Base-by-base conservation (phyloP, 305 asterid genomes). In the Fraxinus floribunda region DNA sequence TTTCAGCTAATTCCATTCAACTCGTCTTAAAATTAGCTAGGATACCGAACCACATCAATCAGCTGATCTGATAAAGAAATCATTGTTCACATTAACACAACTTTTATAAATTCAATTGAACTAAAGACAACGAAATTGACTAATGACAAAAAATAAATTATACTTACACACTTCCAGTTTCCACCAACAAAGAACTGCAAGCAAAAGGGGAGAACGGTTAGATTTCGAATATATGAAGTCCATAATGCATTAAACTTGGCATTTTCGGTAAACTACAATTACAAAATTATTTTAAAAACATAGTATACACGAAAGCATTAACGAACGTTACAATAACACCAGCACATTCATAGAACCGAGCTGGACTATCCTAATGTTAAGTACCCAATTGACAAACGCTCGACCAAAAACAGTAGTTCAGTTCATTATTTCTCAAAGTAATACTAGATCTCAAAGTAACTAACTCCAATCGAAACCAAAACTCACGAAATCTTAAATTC, bases 111-210 rank as follows among this genome's bases (percentile, higher is more conserved):
- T 10, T 29, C 20, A 79, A 73, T 20, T 15, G 30, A 77, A 73
- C 75, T 15, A 15, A 49, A 73, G 5, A 52, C 30, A 49, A 26
- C 41, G 38, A 68, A 57, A 11, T 52, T 41, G 44, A 60, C 4
- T 49, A 52, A 76, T 15, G 18, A 74, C 35, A 52, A 60, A 72
- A 49, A 49, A 60, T 46, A 41, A 60, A 68, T 24, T 62, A 78
- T 88, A 92, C 98, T 94, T 91, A 92, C 98, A 87, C 98, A 94
- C 83, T 94, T 94, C 97, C 98, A 94, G 81, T 94, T 94, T 77
- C 98, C 98, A 74, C 98, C 98, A 85, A 94, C 98, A 78, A 94
- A 92, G 92, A 93, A 94, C 98, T 94, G 98, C 95, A 91, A 86
- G 80, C 82, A 78, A 80, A 83, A 83, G 8, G 66, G 5, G 49